A percentile compares a stretch with the other conserved stretches of the same genome.
Evolutionary conservation across 805 yeast genomes (phyloP).

Genomic region (Candida nemodendra): DNA sequence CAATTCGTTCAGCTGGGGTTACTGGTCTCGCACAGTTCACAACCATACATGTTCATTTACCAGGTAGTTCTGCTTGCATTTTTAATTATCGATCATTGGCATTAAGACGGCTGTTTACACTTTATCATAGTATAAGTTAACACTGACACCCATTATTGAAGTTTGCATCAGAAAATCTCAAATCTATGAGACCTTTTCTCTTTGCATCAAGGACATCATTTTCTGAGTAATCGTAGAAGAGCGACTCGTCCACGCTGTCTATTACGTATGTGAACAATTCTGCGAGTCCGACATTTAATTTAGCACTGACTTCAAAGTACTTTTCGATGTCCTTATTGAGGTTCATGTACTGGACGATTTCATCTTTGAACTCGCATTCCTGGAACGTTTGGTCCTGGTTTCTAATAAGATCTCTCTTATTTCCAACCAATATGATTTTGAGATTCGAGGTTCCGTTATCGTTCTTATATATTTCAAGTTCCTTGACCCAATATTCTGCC

Average conservation of each 20-base stretch:
- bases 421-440: constrained; percentile 64
- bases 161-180: constrained; percentile 13
- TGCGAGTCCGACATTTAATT: constrained; percentile 60
- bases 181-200: constrained; percentile 27
- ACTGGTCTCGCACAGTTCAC: neutral
- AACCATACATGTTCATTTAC: neutral
- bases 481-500: constrained; percentile 90
- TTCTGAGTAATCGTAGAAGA: constrained; percentile 26
- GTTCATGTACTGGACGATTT: constrained; percentile 24
- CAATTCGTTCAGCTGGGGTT: constrained; percentile 10
- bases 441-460: constrained; percentile 27
- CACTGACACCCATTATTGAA: constrained; percentile 22
- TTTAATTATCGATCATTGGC: neutral
- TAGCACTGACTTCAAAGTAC: constrained; percentile 61
- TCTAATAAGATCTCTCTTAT: constrained; percentile 66
- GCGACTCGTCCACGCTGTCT: constrained; percentile 27
- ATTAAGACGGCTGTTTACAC: neutral
- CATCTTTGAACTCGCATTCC: constrained; percentile 22
- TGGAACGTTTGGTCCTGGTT: constrained; percentile 11
- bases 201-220: constrained; percentile 6
- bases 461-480: constrained; percentile 43
- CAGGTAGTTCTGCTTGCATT: constrained; percentile 4
- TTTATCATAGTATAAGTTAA: constrained; percentile 3
- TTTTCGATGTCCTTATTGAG: constrained; percentile 16
- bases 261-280: constrained; percentile 40